Base-by-base conservation (phyloP, 768 basidiomycete species). In the Leccinum olivaceopallidum region DNA sequence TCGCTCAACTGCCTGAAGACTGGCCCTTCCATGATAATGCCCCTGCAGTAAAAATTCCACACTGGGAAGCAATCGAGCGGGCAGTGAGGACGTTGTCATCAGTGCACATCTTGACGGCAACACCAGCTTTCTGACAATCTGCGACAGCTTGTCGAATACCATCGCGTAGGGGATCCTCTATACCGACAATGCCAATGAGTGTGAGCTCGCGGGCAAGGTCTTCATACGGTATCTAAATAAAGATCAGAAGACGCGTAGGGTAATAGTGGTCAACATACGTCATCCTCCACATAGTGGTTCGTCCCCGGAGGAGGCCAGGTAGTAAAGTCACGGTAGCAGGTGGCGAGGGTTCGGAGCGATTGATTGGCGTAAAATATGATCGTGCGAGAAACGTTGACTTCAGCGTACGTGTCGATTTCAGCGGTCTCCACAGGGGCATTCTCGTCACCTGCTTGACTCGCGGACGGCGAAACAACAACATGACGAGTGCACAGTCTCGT, bases 311-410 rank as follows among this genome's bases (percentile, higher is more conserved):
- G 95, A 12, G 96, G 96, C 95, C 96, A 98, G 1, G 78, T 73
- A 6, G 85, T 73, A 59, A 97, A 88, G 70, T 99, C 95, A 53
- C 87, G 83, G 71, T 98, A 98, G 73, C 95, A 97, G 50, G 98
- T 76, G 1, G 95, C 94, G 65, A 99, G 92, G 2, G 97, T 98
- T 54, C 96, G 86, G 10, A 98, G 86, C 13, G 87, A 90, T 77
- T 98, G 96, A 74, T 95, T 95, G 68, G 95, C 95, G 73, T 99
- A 98, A 76, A 97, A 96, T 65, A 96, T 95, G 75, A 95, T 98
- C 14, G 96, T 98, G 51, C 92, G 84, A 28, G 82, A 83, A 71
- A 98, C 93, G 71, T 98, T 98, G 69, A 90, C 88, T 60, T 80
- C 79, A 14, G 88, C 85, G 18, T 87, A 76, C 10, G 83, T 78